A percentile compares a stretch with the other conserved stretches of the same genome.
Evolutionary conservation across 2,329 filamentous ascomycete genomes (phyloP).

Genomic region (Neofusicoccum kwambonambiense): DNA sequence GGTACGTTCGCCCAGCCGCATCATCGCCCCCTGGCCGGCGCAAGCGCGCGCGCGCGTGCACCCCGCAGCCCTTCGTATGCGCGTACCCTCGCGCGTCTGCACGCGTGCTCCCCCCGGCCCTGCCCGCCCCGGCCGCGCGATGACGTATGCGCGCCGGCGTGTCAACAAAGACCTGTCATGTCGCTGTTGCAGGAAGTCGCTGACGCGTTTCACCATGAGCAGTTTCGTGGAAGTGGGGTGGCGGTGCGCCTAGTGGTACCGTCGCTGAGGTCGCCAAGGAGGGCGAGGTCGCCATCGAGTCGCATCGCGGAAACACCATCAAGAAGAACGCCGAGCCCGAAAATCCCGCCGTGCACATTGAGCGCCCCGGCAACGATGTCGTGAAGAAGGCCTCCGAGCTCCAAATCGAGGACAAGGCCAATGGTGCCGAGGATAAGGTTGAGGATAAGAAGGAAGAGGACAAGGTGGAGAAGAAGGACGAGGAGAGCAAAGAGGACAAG

Average conservation of each 20-base stretch:
- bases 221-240: constrained; percentile 65
- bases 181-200: background rate
- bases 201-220: background rate
- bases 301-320: constrained; percentile 62
- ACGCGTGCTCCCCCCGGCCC: background rate
- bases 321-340: constrained; percentile 61
- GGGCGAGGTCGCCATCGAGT: constrained; percentile 60
- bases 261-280: constrained; percentile 57
- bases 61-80: background rate
- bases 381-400: constrained; percentile 63
- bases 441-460: constrained; percentile 27
- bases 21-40: background rate
- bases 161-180: background rate
- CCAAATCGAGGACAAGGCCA: constrained; percentile 51
- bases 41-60: too few relatives aligned
- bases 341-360: constrained; percentile 61
- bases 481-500: constrained; percentile 30
- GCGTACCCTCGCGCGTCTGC: constrained; percentile 9
- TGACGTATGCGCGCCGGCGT: constrained; percentile 7
- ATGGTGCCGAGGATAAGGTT: constrained; percentile 28
- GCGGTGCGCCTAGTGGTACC: constrained; percentile 55
- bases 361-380: constrained; percentile 62
- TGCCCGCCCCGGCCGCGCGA: background rate
- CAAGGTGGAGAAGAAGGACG: constrained; percentile 37
- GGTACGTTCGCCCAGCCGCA: constrained; percentile 14